Evolutionary conservation across 805 yeast genomes (phyloP), one percentile per base, ranked within the genome.

Genomic region (Candida palmyrensis): DNA sequence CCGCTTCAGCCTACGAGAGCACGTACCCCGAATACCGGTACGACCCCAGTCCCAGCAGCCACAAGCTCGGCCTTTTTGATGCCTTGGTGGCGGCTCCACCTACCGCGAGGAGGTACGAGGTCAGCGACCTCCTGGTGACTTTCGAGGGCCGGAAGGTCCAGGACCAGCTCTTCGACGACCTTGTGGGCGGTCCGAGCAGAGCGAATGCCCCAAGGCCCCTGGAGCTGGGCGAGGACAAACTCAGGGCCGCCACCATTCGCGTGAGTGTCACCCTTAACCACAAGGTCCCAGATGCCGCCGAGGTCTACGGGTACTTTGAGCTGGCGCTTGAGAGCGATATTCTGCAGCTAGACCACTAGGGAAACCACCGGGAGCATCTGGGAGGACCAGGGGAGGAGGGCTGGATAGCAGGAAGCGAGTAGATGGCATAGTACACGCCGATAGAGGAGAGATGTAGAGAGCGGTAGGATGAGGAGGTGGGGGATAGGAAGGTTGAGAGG

Each of bases 61-160:
- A n/a, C n/a, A n/a, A n/a, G n/a, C n/a, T n/a, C 13, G 68, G 59
- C 32, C 36, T 63, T 18, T 66, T 66, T 38, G 68, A 59, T 37
- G 68, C 59, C 32, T 54, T 66, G 41, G 42, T 66, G 18, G 51
- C 51, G 19, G 59, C 70, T 5, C 47, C 66, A 3, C 62, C 53
- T 6, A 52, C 61, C 9, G 48, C 59, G 36, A 42, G 43, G 28
- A 51, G 71, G 41, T 65, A 65, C 38, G 57, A 55, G 27, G 59
- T 65, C 14, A 48, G 41, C 31, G 56, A 51, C 22, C 38, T 49
- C 27, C 6, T 38, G 4, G 19, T 31, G 7, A 22, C 33, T 2
- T 10, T 32, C 15, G 27, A 33, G 13, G 13, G 41, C 14, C 38
- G 31, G 15, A 49, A 47, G 27, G 43, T 31, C 10, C 60, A 59